These are phyloP conservation scores for Pseudotsuga menziesii DNA, from an alignment of 75 land plant genomes.

Conservation along the genomic window DNA sequence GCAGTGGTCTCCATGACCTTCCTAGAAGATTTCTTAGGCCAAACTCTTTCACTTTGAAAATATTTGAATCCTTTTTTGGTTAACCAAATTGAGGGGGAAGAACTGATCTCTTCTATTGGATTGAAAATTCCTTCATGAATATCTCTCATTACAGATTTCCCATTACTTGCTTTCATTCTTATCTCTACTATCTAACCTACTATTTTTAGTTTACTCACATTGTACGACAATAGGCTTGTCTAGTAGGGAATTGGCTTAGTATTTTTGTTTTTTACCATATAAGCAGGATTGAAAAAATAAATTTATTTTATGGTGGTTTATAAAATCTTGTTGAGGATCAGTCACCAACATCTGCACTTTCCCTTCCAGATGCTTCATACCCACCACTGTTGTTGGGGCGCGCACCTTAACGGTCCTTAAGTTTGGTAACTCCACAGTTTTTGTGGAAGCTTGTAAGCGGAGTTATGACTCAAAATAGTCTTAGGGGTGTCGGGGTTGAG, in stretches of 20 bases:
- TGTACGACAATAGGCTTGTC: too few relatives aligned
- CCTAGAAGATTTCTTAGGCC: background rate
- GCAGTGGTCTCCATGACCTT: background rate
- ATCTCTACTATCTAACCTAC: background rate
- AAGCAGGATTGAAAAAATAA: conserved; percentile 34
- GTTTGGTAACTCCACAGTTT: too few relatives aligned
- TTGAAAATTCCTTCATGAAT: background rate
- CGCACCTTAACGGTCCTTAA: too few relatives aligned
- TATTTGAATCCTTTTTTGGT: conserved; percentile 4
- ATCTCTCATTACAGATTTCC: background rate
- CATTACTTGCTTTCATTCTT: background rate
- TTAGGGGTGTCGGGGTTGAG: too few relatives aligned
- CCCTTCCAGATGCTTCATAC: conserved; percentile 95
- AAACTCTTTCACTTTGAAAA: background rate
- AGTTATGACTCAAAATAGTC: too few relatives aligned
- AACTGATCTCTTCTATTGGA: background rate
- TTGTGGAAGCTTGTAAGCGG: too few relatives aligned
- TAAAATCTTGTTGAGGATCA: too few relatives aligned
- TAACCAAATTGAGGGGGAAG: background rate
- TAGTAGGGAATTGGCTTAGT: background rate
- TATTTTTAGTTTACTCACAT: background rate
- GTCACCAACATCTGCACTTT: conserved; percentile 59
- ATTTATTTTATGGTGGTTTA: conserved; percentile 45
- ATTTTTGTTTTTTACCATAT: background rate
- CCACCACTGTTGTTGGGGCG: too few relatives aligned